Evolutionary conservation across 192 early-diverging fungal genomes (phyloP).

Genomic region (Coemansia sp.): DNA sequence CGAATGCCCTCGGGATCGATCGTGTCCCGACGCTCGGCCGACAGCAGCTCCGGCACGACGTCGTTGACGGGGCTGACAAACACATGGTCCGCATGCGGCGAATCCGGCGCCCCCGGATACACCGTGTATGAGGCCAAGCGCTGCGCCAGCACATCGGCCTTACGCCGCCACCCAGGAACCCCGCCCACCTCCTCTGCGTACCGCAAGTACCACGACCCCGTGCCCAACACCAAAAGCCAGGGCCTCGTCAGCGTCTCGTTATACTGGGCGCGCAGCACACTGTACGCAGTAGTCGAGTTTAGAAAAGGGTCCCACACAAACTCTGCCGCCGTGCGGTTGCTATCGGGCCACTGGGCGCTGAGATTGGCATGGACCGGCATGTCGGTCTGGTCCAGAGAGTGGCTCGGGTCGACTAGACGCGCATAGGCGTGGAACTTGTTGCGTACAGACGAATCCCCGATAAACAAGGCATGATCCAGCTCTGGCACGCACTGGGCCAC

Average conservation of each 20-base stretch:
- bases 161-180: constrained; percentile 33
- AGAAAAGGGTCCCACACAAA: constrained; percentile 74
- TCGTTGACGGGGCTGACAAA: constrained; percentile 38
- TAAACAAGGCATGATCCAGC: constrained; percentile 44
- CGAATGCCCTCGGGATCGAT: constrained; percentile 45
- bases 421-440: constrained; percentile 55
- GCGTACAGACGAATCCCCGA: constrained; percentile 66
- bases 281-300: constrained; percentile 39
- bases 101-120: not conserved
- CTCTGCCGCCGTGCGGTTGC: constrained; percentile 36
- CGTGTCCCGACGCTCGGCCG: constrained; percentile 37
- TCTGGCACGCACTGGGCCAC: constrained; percentile 3
- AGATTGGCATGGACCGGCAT: constrained; percentile 28
- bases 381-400: constrained; percentile 11
- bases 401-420: constrained; percentile 40
- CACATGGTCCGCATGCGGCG: constrained; percentile 9
- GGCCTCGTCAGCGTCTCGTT: constrained; percentile 13
- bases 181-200: constrained; percentile 45
- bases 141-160: constrained; percentile 37
- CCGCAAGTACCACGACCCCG: constrained; percentile 64
- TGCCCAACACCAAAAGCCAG: constrained; percentile 47
- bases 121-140: not conserved
- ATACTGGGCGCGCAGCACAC: constrained; percentile 8
- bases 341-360: constrained; percentile 29
- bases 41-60: constrained; percentile 49